A percentile compares a stretch with the other conserved stretches of the same genome.
Conservation (phyloP, 2,329 filamentous ascomycete genomes). For the Alternaria conjuncta region DNA sequence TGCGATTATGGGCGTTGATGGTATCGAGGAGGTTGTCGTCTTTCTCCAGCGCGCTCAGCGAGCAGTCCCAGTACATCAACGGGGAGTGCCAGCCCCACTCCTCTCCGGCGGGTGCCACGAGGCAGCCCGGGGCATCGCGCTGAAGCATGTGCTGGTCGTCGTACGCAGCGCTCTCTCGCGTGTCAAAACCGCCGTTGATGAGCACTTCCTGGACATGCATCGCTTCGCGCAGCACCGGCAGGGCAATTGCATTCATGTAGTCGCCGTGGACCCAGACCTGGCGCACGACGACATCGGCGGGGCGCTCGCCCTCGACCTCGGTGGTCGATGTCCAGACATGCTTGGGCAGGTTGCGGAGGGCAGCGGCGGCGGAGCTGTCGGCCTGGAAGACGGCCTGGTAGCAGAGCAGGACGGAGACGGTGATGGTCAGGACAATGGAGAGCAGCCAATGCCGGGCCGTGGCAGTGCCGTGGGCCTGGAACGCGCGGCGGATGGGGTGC, state of each 20-base stretch:
- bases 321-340: conserved; percentile 83
- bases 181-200: conserved; percentile 57
- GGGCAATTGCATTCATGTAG: conserved; percentile 77
- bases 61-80: conserved; percentile 79
- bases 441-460: conserved; percentile 76
- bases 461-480: conserved; percentile 73
- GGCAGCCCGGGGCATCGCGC: conserved; percentile 29
- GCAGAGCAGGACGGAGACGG: conserved; percentile 71
- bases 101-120: conserved; percentile 57
- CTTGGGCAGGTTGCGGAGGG: conserved; percentile 74
- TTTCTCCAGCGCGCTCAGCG: conserved; percentile 60
- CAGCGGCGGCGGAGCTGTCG: conserved; percentile 73
- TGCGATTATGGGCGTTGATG: conserved; percentile 69
- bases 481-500: conserved; percentile 69
- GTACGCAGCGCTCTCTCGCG: background rate
- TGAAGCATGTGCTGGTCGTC: conserved; percentile 5
- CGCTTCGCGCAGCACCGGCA: conserved; percentile 68
- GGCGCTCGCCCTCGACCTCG: conserved; percentile 61
- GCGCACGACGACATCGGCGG: conserved; percentile 76
- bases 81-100: conserved; percentile 85
- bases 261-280: conserved; percentile 82
- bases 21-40: conserved; percentile 72
- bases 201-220: conserved; percentile 74
- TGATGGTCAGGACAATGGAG: conserved; percentile 76
- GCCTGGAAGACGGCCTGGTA: conserved; percentile 80